Percentiles rank a stretch among this genome's conserved stretches.
phyloP scores from a whole-genome alignment of 192 early-diverging fungal species.

The Backusella morwellensis region DNA sequence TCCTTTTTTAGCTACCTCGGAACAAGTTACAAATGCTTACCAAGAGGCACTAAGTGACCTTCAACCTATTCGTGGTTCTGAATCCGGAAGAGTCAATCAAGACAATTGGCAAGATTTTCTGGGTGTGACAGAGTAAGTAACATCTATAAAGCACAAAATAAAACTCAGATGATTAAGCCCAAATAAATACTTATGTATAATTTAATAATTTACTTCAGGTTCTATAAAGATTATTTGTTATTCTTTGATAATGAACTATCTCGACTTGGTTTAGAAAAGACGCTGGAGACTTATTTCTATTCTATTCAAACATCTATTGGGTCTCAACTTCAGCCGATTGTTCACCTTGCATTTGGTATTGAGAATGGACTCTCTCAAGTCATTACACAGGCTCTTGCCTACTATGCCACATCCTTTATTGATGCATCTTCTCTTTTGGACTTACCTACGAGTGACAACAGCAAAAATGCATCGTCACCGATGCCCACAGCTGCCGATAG shows the following conservation, averaged over 20 bases:
- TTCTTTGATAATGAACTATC: constrained; percentile 23
- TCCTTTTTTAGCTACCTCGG: constrained; percentile 5
- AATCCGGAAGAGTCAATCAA: not conserved
- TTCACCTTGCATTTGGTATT: constrained; percentile 20
- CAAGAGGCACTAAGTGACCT: not conserved
- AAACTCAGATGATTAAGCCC: not conserved
- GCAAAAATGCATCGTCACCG: not conserved
- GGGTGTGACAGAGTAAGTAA: constrained; percentile 14
- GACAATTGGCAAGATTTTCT: constrained; percentile 26
- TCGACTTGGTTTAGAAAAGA: constrained; percentile 1
- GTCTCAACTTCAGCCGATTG: constrained; percentile 25
- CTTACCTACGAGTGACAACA: not conserved
- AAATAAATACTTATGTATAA: not conserved
- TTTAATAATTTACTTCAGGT: constrained; percentile 8
- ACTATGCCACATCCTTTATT: constrained; percentile 4
- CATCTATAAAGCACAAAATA: not conserved
- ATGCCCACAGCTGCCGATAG: not conserved
- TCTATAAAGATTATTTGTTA: constrained; percentile 14
- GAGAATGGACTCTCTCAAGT: constrained; percentile 6
- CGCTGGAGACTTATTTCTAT: constrained; percentile 12
- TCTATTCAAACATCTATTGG: constrained; percentile 13
- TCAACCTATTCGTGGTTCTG: not conserved
- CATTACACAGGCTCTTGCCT: constrained; percentile 17
- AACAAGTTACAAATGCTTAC: constrained; percentile 11
- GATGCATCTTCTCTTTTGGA: constrained; percentile 2